Evolutionary conservation across 345 rosid genomes (phyloP).

Genomic region (Chamaenerion angustifolium): DNA sequence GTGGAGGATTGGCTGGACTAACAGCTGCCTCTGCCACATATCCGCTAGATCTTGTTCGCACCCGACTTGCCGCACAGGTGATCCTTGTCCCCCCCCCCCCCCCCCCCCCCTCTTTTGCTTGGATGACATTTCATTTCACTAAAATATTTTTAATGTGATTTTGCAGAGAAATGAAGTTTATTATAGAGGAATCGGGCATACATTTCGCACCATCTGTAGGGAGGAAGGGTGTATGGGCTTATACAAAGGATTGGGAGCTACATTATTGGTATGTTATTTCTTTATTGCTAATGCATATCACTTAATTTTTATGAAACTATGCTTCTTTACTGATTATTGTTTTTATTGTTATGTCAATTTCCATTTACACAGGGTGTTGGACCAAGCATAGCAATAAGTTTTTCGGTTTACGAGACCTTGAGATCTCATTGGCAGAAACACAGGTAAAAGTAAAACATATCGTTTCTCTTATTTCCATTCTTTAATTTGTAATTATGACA

Average conservation of each 20-base stretch:
- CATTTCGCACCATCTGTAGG: constrained; percentile 49
- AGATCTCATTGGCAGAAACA: constrained; percentile 64
- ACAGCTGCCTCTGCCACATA: constrained; percentile 93
- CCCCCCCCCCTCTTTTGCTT: not conserved
- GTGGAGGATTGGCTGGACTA: constrained; percentile 89
- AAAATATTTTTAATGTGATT: not conserved
- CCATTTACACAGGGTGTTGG: constrained; percentile 66
- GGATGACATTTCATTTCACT: not conserved
- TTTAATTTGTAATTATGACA: not conserved
- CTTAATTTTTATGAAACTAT: not conserved
- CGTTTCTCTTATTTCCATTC: not conserved
- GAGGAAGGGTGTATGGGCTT: constrained; percentile 82
- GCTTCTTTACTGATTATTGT: not conserved
- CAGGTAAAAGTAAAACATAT: constrained; percentile 31
- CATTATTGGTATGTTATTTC: constrained; percentile 47
- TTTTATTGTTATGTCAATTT: not conserved
- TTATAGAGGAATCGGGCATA: constrained; percentile 74
- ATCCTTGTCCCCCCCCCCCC: too few relatives aligned
- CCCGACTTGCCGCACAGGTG: constrained; percentile 97
- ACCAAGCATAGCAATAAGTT: constrained; percentile 83
- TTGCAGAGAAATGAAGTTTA: constrained; percentile 66
- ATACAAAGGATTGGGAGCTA: constrained; percentile 90
- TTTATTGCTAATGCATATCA: not conserved
- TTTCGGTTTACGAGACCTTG: constrained; percentile 74
- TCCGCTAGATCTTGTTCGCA: constrained; percentile 96